These are phyloP conservation scores for Hypoxylon sp. DNA, from an alignment of 2,329 filamentous ascomycete genomes.

Conservation along the genomic window DNA sequence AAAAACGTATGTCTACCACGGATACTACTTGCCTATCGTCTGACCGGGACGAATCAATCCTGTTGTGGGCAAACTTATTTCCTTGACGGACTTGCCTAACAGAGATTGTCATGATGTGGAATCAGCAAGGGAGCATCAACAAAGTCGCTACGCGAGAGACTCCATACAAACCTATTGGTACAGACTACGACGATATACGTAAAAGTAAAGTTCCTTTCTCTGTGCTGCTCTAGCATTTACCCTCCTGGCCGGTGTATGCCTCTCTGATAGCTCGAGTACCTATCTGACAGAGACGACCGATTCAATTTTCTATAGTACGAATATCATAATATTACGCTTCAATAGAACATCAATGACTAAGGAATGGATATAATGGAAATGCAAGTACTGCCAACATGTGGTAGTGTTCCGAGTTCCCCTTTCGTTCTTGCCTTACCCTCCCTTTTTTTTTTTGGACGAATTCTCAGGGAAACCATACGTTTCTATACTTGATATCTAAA, in stretches of 20 bases:
- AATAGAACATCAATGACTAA: neutral
- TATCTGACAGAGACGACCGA: neutral
- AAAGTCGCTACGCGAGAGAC: neutral
- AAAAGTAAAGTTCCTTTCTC: neutral
- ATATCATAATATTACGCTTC: too few relatives aligned
- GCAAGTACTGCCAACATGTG: neutral
- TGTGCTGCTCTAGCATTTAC: neutral
- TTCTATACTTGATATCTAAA: neutral
- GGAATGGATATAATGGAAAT: neutral
- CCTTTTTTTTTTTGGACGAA: neutral
- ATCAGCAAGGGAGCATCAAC: neutral
- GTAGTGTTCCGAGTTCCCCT: neutral
- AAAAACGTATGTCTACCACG: neutral
- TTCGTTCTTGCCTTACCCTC: too few relatives aligned
- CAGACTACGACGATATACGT: neutral
- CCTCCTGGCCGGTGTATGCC: neutral
- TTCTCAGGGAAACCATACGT: neutral
- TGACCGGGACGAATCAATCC: neutral
- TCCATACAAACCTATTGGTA: neutral
- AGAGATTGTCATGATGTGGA: neutral
- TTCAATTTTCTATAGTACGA: neutral
- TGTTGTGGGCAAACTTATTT: too few relatives aligned
- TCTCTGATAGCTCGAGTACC: neutral
- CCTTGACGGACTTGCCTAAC: neutral
- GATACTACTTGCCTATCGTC: neutral